Evolutionary conservation across 805 yeast species (phyloP).

Genomic region (Metschnikowia proteae): DNA sequence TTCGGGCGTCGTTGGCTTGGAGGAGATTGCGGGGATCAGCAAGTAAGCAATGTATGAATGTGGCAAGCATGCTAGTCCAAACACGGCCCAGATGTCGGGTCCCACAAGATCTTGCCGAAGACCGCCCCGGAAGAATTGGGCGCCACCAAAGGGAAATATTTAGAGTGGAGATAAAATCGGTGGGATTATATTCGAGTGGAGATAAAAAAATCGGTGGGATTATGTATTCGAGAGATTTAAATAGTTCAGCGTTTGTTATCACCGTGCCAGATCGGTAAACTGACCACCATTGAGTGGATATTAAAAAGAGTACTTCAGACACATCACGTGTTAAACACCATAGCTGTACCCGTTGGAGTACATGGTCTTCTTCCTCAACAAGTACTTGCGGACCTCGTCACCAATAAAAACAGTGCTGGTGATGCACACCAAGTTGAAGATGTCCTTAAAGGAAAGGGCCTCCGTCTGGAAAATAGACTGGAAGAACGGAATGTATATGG

Average conservation of each 20-base stretch:
- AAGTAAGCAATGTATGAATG: not conserved
- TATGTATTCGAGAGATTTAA: too few species aligned
- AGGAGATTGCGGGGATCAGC: constrained; percentile 28
- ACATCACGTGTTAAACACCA: constrained; percentile 9
- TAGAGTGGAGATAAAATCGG: too few species aligned
- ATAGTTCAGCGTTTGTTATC: too few species aligned
- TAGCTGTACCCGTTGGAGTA: constrained; percentile 14
- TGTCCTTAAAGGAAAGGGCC: constrained; percentile 69
- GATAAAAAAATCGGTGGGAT: too few species aligned
- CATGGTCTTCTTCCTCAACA: constrained; percentile 22
- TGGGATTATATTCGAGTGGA: too few species aligned
- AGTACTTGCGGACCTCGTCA: constrained; percentile 75
- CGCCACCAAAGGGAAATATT: too few species aligned
- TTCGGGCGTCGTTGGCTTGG: constrained; percentile 57
- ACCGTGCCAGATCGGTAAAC: too few species aligned
- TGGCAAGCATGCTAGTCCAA: too few species aligned
- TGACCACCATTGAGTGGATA: too few species aligned
- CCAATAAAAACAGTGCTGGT: constrained; percentile 81
- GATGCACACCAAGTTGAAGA: constrained; percentile 55
- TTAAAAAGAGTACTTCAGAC: not conserved
- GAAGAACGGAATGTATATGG: constrained; percentile 89
- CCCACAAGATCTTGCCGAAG: too few species aligned
- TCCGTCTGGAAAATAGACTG: constrained; percentile 94
- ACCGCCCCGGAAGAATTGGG: too few species aligned
- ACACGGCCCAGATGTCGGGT: not conserved